Conservation (phyloP, 2,329 filamentous ascomycete species). For the Aspergillus sp. region DNA sequence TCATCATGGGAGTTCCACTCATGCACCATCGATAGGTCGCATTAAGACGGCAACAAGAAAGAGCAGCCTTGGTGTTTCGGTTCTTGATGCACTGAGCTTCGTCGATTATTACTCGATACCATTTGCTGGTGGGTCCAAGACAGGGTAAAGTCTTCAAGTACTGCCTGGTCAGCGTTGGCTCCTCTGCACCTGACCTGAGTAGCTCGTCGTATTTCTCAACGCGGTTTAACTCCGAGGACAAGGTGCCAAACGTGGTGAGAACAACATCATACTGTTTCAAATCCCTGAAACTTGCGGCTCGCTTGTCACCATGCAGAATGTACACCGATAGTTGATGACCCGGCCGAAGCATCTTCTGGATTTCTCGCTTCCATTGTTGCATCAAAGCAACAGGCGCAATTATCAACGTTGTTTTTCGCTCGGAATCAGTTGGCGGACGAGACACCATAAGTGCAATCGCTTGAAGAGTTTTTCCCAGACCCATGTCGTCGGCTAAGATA, state of each 20-base stretch:
- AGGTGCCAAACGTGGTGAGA: constrained; percentile 74
- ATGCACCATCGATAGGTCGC: constrained; percentile 69
- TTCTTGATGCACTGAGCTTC: constrained; percentile 84
- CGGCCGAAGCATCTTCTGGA: constrained; percentile 65
- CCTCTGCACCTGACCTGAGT: constrained; percentile 46
- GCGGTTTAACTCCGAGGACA: constrained; percentile 67
- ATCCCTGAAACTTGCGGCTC: constrained; percentile 55
- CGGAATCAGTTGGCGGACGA: constrained; percentile 59
- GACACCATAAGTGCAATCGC: constrained; percentile 74
- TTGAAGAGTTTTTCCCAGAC: constrained; percentile 80
- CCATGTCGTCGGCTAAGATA: constrained; percentile 80
- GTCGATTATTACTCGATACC: constrained; percentile 72
- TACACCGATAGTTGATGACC: constrained; percentile 62
- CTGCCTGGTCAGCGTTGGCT: constrained; percentile 9
- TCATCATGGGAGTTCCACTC: constrained; percentile 88
- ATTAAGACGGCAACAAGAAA: constrained; percentile 59
- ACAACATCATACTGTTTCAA: constrained; percentile 71
- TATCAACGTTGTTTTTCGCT: constrained; percentile 74
- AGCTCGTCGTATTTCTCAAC: constrained; percentile 54
- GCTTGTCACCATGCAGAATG: constrained; percentile 67
- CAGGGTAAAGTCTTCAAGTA: constrained; percentile 52
- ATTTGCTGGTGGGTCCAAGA: constrained; percentile 60
- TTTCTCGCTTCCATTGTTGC: constrained; percentile 82
- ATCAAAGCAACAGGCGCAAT: constrained; percentile 77
- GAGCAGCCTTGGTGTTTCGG: constrained; percentile 60